Evolutionary conservation across 2,329 filamentous ascomycete genomes (phyloP), one percentile per base, ranked within the genome.

Genomic region (Dothiorella sarmentorum): DNA sequence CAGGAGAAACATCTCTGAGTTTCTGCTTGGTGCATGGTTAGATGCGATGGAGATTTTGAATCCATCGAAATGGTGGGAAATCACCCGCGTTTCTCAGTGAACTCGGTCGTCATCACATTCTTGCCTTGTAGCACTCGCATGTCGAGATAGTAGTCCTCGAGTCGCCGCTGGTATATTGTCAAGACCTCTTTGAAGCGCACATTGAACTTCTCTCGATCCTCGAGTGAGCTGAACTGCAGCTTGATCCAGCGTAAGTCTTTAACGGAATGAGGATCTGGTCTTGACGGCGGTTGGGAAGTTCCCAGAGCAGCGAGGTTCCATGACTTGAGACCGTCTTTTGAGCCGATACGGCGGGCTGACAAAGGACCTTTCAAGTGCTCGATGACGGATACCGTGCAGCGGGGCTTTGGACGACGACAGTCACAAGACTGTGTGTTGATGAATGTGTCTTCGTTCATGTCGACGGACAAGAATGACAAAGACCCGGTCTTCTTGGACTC

Each of bases 291-390:
- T 18, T 53, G 49, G 31, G 62, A 52, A 24, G 61, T 37, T 0
- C 61, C 61, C 11, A 63, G 11, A 0, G 60, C 56, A 10, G 61
- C 61, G 5, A 63, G 24, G 17, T 64, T 64, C 60, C 62, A 64
- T 15, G 57, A 58, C 20, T 63, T 60, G 35, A 64, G 49, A 10
- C 61, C 61, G 9, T 56, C 53, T 11, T 35, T 35, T 7, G 62
- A 61, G 22, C 52, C 55, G 47, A 52, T 56, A 4, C 60, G 62
- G 40, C 59, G 49, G 4, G 61, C 62, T n/a, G 61, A 33, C 11
- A 63, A 31, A 11, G 61, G 59, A 6, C 44, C 59, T 6, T 58
- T 45, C 5, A 29, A 60, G 4, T 61, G 33, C 37, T 63, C 60
- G 3, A 64, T 59, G 4, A 63, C 59, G 15, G 56, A 56, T 15